Conservation (phyloP, 768 basidiomycete genomes). For the Boletus rex-veris region DNA sequence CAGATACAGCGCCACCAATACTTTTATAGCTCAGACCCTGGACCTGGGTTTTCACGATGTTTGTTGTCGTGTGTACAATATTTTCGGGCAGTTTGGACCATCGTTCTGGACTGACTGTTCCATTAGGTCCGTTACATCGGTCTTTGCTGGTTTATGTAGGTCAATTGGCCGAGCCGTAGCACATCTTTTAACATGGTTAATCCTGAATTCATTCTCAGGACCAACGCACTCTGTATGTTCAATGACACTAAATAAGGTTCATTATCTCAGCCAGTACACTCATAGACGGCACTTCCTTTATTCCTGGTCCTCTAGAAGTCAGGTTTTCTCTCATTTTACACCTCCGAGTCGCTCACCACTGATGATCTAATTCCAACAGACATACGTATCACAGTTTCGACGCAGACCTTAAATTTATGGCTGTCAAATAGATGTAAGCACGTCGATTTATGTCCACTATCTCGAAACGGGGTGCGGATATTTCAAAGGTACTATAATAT, state of each 20-base stretch:
- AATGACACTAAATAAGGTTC: neutral
- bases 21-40: neutral
- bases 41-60: neutral
- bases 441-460: too few species aligned
- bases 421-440: neutral
- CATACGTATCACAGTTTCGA: too few species aligned
- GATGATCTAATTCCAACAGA: too few species aligned
- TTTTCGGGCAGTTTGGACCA: neutral
- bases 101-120: neutral
- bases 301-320: neutral
- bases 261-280: neutral
- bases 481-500: neutral
- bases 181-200: neutral
- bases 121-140: neutral
- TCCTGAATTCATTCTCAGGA: too few species aligned
- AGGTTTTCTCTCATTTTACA: neutral
- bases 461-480: too few species aligned
- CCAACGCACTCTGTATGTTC: neutral
- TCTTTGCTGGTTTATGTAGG: neutral
- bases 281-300: neutral
- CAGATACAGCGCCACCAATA: neutral
- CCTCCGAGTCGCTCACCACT: too few species aligned
- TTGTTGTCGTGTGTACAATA: neutral
- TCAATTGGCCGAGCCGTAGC: too few species aligned
- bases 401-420: too few species aligned